Percentiles rank a stretch among this genome's conserved stretches.
Conservation (phyloP, 202 grass and related monocot species). For the Setaria italica region DNA sequence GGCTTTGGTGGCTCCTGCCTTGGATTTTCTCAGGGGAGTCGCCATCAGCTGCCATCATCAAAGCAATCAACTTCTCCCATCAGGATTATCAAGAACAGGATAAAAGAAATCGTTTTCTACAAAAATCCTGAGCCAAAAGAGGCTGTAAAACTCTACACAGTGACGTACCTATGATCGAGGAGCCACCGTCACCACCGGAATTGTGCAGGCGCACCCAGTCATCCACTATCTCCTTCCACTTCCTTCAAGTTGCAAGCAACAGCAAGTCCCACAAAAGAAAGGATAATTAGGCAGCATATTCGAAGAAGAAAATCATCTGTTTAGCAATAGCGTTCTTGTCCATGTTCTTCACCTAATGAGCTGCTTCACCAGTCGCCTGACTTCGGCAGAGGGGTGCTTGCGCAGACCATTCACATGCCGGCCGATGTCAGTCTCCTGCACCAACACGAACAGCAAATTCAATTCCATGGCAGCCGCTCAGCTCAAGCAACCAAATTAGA, state of each 20-base stretch:
- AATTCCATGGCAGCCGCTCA: conserved; percentile 15
- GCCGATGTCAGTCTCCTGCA: conserved; percentile 71
- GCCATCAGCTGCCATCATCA: conserved; percentile 54
- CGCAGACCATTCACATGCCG: conserved; percentile 62
- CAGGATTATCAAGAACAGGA: conserved; percentile 24
- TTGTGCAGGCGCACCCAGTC: conserved; percentile 63
- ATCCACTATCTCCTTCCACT: conserved; percentile 80
- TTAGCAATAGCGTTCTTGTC: neutral
- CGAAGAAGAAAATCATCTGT: neutral
- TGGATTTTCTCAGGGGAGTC: conserved; percentile 65
- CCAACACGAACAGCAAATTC: neutral
- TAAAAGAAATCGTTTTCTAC: neutral
- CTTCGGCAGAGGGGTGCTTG: conserved; percentile 63
- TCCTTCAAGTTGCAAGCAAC: conserved; percentile 61
- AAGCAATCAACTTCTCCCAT: neutral
- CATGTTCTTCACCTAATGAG: conserved; percentile 64
- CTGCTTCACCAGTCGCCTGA: conserved; percentile 66
- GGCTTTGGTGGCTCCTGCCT: conserved; percentile 46
- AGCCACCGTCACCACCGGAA: conserved; percentile 46
- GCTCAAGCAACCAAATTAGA: neutral
- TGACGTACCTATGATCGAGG: conserved; percentile 58
- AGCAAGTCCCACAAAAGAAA: conserved; percentile 26
- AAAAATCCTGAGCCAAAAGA: conserved; percentile 31
- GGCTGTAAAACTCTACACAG: neutral
- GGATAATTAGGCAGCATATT: conserved; percentile 37